Percentiles rank a stretch among this genome's conserved stretches.
Conservation (phyloP, 306 rosid species). For the Ammopiptanthus mongolicus region DNA sequence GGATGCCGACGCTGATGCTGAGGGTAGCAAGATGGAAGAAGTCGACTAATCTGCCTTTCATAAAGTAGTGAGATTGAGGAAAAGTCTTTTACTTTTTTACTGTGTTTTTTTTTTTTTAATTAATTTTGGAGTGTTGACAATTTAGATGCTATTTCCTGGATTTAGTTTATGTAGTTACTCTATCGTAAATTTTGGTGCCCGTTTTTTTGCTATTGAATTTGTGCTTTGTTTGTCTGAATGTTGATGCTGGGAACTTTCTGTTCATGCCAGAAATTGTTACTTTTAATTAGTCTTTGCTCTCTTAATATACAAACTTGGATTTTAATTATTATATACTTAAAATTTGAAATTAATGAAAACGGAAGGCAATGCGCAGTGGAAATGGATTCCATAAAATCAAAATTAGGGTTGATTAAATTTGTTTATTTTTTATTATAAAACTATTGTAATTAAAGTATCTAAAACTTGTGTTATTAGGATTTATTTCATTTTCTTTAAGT, state of each 20-base stretch:
- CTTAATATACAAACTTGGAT: not conserved
- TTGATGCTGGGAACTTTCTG: not conserved
- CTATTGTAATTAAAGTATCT: no score
- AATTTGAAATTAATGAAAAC: no score
- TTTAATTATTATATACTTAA: no score
- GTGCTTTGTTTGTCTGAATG: not conserved
- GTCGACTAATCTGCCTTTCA: slow-evolving; percentile 50
- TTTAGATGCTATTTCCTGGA: not conserved
- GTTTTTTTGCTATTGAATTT: not conserved
- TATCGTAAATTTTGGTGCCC: not conserved
- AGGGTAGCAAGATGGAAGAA: slow-evolving; percentile 98
- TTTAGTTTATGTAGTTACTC: not conserved
- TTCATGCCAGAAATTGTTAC: not conserved
- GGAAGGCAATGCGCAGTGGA: no score
- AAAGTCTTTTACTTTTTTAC: not conserved
- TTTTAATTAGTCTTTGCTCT: no score
- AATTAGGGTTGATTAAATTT: no score
- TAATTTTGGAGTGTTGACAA: not conserved
- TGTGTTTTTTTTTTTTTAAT: not conserved
- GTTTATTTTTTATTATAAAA: no score
- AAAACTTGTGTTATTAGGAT: no score
- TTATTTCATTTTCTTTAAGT: no score
- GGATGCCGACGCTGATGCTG: slow-evolving; percentile 77
- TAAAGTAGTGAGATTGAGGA: not conserved
- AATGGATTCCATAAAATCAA: no score